Evolutionary conservation across 352 stramenopile species (phyloP).

Genomic region (Phytophthora cactorum): DNA sequence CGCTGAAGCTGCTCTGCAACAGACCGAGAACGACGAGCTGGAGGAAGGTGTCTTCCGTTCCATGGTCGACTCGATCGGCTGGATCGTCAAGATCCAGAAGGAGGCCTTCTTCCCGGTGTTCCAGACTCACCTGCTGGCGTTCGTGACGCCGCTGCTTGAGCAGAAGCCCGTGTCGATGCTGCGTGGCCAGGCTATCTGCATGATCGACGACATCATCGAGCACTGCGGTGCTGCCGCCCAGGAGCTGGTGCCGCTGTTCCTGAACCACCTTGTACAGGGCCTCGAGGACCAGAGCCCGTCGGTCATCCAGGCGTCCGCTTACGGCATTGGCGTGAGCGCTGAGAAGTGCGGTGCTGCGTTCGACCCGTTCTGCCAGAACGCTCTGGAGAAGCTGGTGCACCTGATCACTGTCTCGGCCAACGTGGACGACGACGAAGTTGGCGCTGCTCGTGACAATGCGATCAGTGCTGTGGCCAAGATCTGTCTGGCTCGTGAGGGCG

Average conservation of each 20-base stretch:
- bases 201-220: conserved; percentile 90
- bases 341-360: conserved; percentile 80
- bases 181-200: conserved; percentile 86
- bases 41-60: conserved; percentile 82
- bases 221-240: conserved; percentile 73
- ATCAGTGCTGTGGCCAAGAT: conserved; percentile 88
- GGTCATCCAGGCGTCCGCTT: conserved; percentile 83
- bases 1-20: conserved; percentile 72
- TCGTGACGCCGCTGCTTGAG: conserved; percentile 75
- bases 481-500: conserved; percentile 53
- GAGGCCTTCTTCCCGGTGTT: conserved; percentile 82
- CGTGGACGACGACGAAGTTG: conserved; percentile 66
- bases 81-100: conserved; percentile 86
- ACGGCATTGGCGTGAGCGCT: conserved; percentile 84
- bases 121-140: conserved; percentile 67
- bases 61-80: conserved; percentile 87
- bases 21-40: conserved; percentile 73
- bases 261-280: conserved; percentile 73
- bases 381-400: conserved; percentile 80
- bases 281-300: conserved; percentile 70
- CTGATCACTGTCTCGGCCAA: conserved; percentile 58
- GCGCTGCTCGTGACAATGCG: conserved; percentile 80
- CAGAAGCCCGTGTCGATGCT: conserved; percentile 62
- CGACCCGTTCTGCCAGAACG: conserved; percentile 63
- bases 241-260: conserved; percentile 78